Conservation (phyloP, 805 yeast species). For the Yamadazyma scolyti region DNA sequence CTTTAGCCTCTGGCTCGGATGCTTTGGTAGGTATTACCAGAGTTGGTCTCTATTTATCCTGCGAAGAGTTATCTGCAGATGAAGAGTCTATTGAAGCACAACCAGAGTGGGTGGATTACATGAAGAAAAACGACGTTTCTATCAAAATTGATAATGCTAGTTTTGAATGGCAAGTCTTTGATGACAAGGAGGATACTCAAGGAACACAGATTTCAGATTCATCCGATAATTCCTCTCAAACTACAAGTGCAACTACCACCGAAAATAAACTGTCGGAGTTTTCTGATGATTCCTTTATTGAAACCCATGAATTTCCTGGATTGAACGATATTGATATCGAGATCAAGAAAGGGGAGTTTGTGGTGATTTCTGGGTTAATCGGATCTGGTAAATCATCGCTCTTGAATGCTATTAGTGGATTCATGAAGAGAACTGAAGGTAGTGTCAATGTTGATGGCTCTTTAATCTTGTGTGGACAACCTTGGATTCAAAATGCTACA, state of each 20-base stretch:
- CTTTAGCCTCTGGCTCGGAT: slow-evolving; percentile 64
- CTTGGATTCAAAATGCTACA: slow-evolving; percentile 35
- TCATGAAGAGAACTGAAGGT: slow-evolving; percentile 30
- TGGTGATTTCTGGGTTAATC: slow-evolving; percentile 31
- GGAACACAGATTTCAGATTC: no score
- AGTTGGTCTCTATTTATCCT: slow-evolving; percentile 49
- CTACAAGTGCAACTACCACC: no score
- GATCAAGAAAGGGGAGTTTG: slow-evolving; percentile 27
- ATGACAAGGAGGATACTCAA: slow-evolving; percentile 9
- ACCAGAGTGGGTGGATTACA: slow-evolving; percentile 6
- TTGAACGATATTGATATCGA: slow-evolving; percentile 21
- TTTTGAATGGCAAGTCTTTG: slow-evolving; percentile 26
- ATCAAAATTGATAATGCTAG: slow-evolving; percentile 18
- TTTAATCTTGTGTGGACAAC: slow-evolving; percentile 23
- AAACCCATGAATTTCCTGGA: slow-evolving; percentile 16
- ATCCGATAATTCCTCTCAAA: no score
- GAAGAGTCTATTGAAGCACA: slow-evolving; percentile 7
- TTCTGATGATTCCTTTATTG: not conserved
- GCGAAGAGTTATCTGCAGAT: slow-evolving; percentile 33
- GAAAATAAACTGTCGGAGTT: no score
- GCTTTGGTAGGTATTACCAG: slow-evolving; percentile 60
- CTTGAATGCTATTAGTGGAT: slow-evolving; percentile 32
- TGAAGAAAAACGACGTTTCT: slow-evolving; percentile 21
- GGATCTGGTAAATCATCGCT: slow-evolving; percentile 36
- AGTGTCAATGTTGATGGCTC: slow-evolving; percentile 23